Percentiles rank a stretch among this genome's conserved stretches.
Conservation (phyloP, 2,329 filamentous ascomycete species). For the Coniochaeta prunicola region DNA sequence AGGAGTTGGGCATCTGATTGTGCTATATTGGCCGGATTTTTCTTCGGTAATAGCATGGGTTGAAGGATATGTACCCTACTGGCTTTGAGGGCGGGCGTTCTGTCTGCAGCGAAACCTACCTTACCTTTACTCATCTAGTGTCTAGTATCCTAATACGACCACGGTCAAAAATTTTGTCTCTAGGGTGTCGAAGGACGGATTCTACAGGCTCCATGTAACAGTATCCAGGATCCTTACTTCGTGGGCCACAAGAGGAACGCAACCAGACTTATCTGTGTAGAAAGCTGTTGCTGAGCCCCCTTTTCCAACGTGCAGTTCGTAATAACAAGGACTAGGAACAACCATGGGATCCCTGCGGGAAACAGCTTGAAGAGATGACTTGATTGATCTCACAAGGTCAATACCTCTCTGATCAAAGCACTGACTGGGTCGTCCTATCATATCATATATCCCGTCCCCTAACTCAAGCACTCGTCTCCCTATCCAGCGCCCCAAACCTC, state of each 20-base stretch:
- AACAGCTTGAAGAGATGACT: neutral
- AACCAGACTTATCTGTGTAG: neutral
- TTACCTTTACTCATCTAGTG: neutral
- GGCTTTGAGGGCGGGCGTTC: neutral
- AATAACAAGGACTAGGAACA: neutral
- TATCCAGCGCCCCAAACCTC: neutral
- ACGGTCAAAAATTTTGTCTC: neutral
- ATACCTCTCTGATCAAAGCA: neutral
- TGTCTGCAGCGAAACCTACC: neutral
- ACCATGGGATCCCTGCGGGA: neutral
- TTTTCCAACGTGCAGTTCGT: neutral
- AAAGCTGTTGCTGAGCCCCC: neutral
- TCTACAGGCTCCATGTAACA: neutral
- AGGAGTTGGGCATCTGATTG: neutral
- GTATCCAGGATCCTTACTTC: neutral
- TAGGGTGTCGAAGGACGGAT: neutral
- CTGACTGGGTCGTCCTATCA: neutral
- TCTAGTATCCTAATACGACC: conserved; percentile 1
- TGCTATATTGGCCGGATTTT: neutral
- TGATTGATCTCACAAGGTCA: neutral
- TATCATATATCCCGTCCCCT: neutral
- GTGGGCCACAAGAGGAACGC: neutral
- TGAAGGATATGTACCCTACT: neutral
- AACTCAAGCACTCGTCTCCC: neutral
- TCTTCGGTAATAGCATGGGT: neutral